Evolutionary conservation across 805 yeast species (phyloP), one percentile per base, ranked within the genome.

Genomic region (Metschnikowia proteae): DNA sequence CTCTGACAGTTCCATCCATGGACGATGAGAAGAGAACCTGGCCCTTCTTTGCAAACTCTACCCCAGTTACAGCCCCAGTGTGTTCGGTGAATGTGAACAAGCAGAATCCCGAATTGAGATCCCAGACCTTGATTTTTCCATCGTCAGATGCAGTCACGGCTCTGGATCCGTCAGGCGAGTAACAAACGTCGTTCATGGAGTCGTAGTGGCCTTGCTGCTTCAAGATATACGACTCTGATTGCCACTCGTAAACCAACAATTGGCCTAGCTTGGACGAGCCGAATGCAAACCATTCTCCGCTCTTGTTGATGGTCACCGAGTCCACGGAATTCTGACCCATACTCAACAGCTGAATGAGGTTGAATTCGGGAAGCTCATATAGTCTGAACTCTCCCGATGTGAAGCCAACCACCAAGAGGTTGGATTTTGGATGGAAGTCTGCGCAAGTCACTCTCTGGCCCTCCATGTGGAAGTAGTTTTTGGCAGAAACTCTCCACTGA

Each of bases 191-290:
- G 61, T 89, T 92, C 65, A 90, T 80, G 0, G 96, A 75, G 65
- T 94, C 99, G 62, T 88, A 92, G 68, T 94, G 99, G 25, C 98
- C 97, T 68, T 94, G 99, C 64, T 94, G 99, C 63, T 92, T 91
- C 55, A 94, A 73, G 41, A 94, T 86, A 63, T 92, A 94, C 0
- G 97, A 88, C 65, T 94, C 99, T 4, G 96, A 87, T 70, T 94
- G 97, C 99, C 99, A 94, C 74, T 94, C 99, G 74, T 96, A 94
- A 0, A 94, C 99, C 49, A 94, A 70, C 50, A 94, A 71, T 68
- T 94, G 99, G n/a, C 99, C 99, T 28, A 88, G 67, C 61, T 83
- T 84, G 31, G 89, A 70, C 0, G 97, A 90, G 4, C 99, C 99
- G 66, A 94, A 88, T 0, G 97, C 96, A 30, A 94, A 73, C 99